Evolutionary conservation across 139 green algal species (phyloP).

Genomic region (Chlorella ohadii): DNA sequence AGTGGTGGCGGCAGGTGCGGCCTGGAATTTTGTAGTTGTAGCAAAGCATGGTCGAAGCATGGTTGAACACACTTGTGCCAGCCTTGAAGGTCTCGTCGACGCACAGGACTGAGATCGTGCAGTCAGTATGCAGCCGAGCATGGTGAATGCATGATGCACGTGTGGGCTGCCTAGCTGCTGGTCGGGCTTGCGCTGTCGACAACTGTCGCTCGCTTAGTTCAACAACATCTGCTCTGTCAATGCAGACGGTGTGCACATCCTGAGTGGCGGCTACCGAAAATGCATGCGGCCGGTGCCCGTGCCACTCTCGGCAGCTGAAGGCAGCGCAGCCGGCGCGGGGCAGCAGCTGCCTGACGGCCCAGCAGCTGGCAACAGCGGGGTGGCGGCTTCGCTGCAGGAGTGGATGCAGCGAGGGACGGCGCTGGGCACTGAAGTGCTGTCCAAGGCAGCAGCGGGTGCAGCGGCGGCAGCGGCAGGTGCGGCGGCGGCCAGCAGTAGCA

Average conservation of each 20-base stretch:
- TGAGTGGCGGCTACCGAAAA: not conserved
- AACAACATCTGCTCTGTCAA: too few relatives aligned
- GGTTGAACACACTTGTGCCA: too few relatives aligned
- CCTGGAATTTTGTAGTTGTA: too few relatives aligned
- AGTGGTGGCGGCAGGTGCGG: slow-evolving; percentile 27
- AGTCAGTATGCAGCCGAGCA: too few relatives aligned
- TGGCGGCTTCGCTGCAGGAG: not conserved
- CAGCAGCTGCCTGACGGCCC: not conserved
- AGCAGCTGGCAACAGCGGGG: not conserved
- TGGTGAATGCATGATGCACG: too few relatives aligned
- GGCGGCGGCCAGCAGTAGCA: not conserved
- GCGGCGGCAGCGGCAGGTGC: not conserved
- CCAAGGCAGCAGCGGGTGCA: not conserved
- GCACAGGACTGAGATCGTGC: too few relatives aligned
- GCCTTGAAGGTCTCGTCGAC: too few relatives aligned
- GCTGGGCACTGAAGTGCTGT: not conserved
- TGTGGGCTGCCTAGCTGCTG: too few relatives aligned
- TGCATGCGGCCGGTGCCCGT: not conserved
- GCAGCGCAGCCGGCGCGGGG: not conserved
- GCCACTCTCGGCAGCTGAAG: not conserved
- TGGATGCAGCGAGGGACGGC: not conserved
- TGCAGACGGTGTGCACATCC: slow-evolving; percentile 40
- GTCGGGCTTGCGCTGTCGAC: too few relatives aligned
- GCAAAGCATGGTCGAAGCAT: too few relatives aligned
- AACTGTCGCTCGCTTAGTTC: too few relatives aligned